Conservation (phyloP, 2,329 filamentous ascomycete genomes). For the Thermothelomyces thermophilus region DNA sequence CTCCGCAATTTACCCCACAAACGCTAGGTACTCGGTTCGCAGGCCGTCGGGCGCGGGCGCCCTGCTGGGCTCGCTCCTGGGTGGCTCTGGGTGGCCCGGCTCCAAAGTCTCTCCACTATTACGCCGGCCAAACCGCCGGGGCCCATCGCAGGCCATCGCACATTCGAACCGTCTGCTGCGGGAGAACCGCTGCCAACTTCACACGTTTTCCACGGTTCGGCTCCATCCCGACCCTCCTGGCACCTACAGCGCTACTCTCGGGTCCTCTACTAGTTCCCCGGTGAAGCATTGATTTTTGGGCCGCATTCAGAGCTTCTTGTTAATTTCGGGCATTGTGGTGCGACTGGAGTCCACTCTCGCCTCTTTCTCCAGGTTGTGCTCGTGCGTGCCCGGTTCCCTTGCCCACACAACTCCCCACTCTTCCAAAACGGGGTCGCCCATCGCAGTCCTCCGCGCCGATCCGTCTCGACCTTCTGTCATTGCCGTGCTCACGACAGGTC, state of each 20-base stretch:
- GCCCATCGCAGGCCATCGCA: conserved; percentile 32
- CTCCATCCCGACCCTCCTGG: not conserved
- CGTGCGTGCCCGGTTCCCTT: not conserved
- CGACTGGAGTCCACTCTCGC: not conserved
- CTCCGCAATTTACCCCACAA: conserved; percentile 4
- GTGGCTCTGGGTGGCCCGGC: no score
- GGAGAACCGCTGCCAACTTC: not conserved
- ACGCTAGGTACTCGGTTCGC: conserved; percentile 16
- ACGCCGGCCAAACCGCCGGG: conserved; percentile 52
- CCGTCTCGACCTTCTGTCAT: conserved; percentile 11
- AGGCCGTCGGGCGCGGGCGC: not conserved
- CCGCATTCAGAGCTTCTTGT: not conserved
- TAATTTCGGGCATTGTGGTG: conserved; percentile 8
- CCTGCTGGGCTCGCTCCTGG: conserved; percentile 9
- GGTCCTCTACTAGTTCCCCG: not conserved
- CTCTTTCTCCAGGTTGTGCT: not conserved
- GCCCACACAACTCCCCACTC: conserved; percentile 17
- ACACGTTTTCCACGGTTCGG: conserved; percentile 9
- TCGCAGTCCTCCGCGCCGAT: conserved; percentile 15
- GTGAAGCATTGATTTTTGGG: not conserved
- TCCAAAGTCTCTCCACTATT: conserved; percentile 45
- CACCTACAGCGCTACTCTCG: not conserved
- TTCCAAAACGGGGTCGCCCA: conserved; percentile 23
- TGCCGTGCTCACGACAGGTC: not conserved
- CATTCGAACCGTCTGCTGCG: not conserved